Base-by-base conservation (phyloP, 78 protist genomes). In the Creolimax fragrantissima region DNA sequence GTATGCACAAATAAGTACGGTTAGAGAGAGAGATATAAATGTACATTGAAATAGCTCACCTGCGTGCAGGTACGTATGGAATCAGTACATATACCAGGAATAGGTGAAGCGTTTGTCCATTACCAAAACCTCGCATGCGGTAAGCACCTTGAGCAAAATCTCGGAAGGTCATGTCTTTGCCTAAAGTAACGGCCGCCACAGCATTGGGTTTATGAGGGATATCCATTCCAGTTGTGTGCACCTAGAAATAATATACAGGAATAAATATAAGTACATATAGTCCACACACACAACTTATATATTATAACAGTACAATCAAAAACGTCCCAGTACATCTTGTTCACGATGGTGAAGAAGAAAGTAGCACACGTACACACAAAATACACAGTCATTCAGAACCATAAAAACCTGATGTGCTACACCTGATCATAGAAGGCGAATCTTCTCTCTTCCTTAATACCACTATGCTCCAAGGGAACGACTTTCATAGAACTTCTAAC, bases 151-250 rank as follows among this genome's bases (percentile, higher is more conserved):
- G 95, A 4, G 96, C 95, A 88, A 89, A 93, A 93, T 96, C 97
- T 43, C 97, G 93, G 95, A 93, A 94, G 45, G 95, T 93, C 97
- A 96, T 94, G 94, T 96, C 97, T 92, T 96, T 96, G 85, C 97
- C 97, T 24, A 96, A 83, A 4, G 96, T 96, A 45, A 96, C 39
- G 74, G 93, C 96, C 6, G 97, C 96, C 35, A 43, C 45, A 6
- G 96, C 97, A 45, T 93, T 93, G 44, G 94, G 92, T 11, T 89
- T 32, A 43, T 96, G 97, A 84, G 93, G 84, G 90, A 96, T 93
- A 91, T 96, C 97, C 95, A 94, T 93, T 41, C 97, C 97, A 3
- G 96, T 96, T 37, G 97, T 93, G 94, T 96, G 97, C 88, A 94
- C 94, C 88, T 96, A 58, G 74, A 58, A 24, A n/a, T n/a, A n/a